Evolutionary conservation across 805 yeast species (phyloP), one percentile per base, ranked within the genome.

Genomic region (Brettanomyces anomalus): DNA sequence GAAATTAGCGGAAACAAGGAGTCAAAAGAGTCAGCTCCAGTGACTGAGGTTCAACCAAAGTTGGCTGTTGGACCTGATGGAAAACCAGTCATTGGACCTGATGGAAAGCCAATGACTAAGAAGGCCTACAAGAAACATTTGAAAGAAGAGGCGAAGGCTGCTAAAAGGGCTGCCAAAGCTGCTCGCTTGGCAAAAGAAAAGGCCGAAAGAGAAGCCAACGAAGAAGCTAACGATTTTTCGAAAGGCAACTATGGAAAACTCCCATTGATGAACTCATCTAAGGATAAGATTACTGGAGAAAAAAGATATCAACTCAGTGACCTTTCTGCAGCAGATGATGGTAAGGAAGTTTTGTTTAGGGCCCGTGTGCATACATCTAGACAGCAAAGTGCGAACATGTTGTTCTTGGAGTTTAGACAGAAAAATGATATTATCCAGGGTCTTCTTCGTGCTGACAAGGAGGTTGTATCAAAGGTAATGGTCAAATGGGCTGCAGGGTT

Each of bases 311-410:
- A 76, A 51, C 69, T 93, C 53, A 57, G 62, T 40, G 68, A 72
- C 33, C 68, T 85, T 53, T 68, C 76, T 47, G 74, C 77, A 44
- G 74, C 74, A 20, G 68, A 74, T 47, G 95, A 80, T 49, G 95
- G 90, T 45, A 74, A 79, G 53, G 77, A 77, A 51, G 85, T 93
- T 44, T 71, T 84, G 13, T 79, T 94, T 70, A 81, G 98, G 68
- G 97, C 97, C 38, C 79, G 99, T 68, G 75, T 89, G 37, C 97
- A 93, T 66, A 87, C 80, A 48, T 76, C 90, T 13, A 85, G 99
- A 71, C 84, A 87, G 60, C 97, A 90, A 65, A 95, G 96, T 64
- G 95, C 95, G 57, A 88, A 94, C 50, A 80, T 93, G 83, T 76
- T 85, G 42, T 93, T 93, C 64, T 67, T 90, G 55, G 79, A 95